Evolutionary conservation across 129 eudicot species (phyloP), one percentile per base, ranked within the genome.

Genomic region (Centella asiatica): DNA sequence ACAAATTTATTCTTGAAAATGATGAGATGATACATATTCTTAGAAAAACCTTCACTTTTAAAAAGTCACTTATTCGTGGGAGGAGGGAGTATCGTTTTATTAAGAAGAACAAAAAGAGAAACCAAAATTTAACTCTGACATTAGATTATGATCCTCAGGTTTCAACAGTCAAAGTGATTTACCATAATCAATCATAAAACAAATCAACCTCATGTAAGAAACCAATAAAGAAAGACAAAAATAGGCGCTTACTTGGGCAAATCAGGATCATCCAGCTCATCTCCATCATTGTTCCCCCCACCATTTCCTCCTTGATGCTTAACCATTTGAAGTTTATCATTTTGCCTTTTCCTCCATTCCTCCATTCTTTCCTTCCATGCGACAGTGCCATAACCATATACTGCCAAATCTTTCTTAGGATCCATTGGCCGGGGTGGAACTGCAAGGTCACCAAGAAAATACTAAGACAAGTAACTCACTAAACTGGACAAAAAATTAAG

Each of bases 341-440:
- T 81, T 69, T 90, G 97, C 76, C 89, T 74, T 69, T 49, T 90
- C 78, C 87, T 85, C 97, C 97, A 89, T 37, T 89, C 97, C 54
- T 89, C 97, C 97, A 89, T 89, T 74, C 97, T 78, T 71, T 90
- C 97, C 78, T 90, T 90, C 97, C 97, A 90, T 1, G 97, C 97
- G 76, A 90, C 95, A 33, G 93, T 83, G 33, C 97, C 97, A 69
- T 90, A 90, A 19, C 97, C 97, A 77, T 90, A 90, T 23, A 90
- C 93, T 4, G 97, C 97, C 69, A 90, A 78, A 66, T 90, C 97
- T 67, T 90, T 90, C 75, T 83, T 90, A 14, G 97, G 97, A 72
- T 90, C 97, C 97, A 90, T 90, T 42, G 97, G 88, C 28, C 97
- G 69, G 22, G 95, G 92, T 34, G 93, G 97, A 77, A 86, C 97